Percentiles rank a stretch among this genome's conserved stretches.
These are phyloP conservation scores for Phalaenopsis equestris DNA, from an alignment of 106 monocot genomes.

Conservation along the genomic window DNA sequence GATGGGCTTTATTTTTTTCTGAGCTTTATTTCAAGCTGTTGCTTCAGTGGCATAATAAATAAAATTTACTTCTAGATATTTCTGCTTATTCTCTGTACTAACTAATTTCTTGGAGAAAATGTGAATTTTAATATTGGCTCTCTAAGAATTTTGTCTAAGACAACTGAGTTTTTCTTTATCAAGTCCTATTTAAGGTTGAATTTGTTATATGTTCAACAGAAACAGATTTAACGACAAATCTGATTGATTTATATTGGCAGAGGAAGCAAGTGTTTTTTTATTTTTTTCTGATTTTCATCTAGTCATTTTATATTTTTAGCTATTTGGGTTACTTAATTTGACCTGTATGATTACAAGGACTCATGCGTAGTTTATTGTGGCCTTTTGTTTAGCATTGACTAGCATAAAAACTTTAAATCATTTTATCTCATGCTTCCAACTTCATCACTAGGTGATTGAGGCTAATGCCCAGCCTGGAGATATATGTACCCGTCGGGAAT, in stretches of 20 bases:
- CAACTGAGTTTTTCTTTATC: not conserved
- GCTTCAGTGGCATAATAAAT: not conserved
- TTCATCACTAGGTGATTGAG: constrained; percentile 75
- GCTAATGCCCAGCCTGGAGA: constrained; percentile 75
- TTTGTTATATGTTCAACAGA: not conserved
- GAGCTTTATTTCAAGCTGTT: not conserved
- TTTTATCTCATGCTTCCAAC: constrained; percentile 3
- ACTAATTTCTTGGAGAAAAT: too few species aligned
- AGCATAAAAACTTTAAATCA: not conserved
- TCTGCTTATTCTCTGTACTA: not conserved
- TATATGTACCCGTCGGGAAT: constrained; percentile 93
- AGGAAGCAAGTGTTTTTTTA: not conserved
- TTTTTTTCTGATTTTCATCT: not conserved
- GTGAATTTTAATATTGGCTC: not conserved
- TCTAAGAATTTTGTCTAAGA: not conserved
- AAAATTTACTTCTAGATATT: not conserved
- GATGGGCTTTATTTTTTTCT: not conserved
- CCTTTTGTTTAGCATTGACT: not conserved
- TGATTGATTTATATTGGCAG: not conserved
- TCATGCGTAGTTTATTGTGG: not conserved
- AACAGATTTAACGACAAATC: not conserved
- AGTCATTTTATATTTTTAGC: too few species aligned
- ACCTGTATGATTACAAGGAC: not conserved
- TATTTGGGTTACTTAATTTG: not conserved
- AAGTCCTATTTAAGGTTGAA: not conserved